phyloP scores from a whole-genome alignment of 1,284 basidiomycete species.

The Somion occarium region DNA sequence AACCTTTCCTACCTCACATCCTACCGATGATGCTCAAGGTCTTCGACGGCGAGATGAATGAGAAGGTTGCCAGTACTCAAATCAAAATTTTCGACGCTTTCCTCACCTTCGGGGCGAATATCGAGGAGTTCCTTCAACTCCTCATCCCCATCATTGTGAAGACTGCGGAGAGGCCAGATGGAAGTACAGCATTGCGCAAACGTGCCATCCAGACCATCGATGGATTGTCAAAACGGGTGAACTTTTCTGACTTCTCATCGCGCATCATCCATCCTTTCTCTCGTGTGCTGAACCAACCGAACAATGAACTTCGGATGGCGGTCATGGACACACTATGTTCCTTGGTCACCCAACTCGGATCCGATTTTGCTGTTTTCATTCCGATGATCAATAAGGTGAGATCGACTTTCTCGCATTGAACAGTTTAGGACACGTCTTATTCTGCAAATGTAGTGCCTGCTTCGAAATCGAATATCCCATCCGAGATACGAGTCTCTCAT shows the following conservation, averaged over 20 bases:
- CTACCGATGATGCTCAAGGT: conserved; percentile 88
- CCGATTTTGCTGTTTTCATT: conserved; percentile 97
- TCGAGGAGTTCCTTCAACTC: conserved; percentile 97
- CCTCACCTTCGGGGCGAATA: conserved; percentile 91
- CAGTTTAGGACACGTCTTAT: not conserved
- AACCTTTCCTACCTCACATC: conserved; percentile 92
- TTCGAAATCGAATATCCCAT: conserved; percentile 81
- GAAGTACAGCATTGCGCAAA: conserved; percentile 74
- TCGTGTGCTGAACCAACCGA: conserved; percentile 76
- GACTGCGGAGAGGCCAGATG: conserved; percentile 85
- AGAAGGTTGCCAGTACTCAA: conserved; percentile 76
- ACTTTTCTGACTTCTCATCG: conserved; percentile 98
- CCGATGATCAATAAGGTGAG: conserved; percentile 92
- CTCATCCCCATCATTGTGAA: conserved; percentile 94
- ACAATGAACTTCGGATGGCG: conserved; percentile 80
- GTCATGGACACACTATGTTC: conserved; percentile 96
- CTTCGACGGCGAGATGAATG: conserved; percentile 83
- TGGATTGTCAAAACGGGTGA: conserved; percentile 88
- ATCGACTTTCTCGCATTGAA: not conserved
- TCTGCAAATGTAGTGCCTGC: conserved; percentile 50
- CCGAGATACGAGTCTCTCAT: conserved; percentile 87
- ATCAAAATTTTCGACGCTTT: conserved; percentile 94
- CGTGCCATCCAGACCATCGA: conserved; percentile 91
- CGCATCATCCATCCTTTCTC: conserved; percentile 96
- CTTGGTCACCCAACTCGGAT: conserved; percentile 88